Evolutionary conservation across 2,329 filamentous ascomycete species (phyloP).

Genomic region (Emericellopsis atlantica): DNA sequence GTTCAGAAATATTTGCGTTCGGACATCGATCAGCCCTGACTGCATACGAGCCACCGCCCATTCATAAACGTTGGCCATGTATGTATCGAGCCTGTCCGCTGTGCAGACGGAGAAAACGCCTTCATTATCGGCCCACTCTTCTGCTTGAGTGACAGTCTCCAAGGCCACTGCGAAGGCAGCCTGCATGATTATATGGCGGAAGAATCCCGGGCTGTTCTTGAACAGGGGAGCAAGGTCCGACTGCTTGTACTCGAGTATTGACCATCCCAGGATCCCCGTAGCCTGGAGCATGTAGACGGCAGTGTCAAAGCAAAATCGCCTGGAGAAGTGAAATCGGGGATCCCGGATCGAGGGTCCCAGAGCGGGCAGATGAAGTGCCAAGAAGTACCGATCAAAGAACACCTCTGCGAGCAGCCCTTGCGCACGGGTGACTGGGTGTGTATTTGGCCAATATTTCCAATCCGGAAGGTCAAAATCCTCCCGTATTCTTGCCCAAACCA

Average conservation of each 20-base stretch:
- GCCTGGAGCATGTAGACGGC: neutral
- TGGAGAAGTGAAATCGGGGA: slow-evolving; percentile 2
- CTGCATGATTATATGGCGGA: slow-evolving; percentile 1
- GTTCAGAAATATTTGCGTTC: neutral
- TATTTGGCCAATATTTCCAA: neutral
- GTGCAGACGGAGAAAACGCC: neutral
- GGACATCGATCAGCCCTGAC: neutral
- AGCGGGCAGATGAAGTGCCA: slow-evolving; percentile 2
- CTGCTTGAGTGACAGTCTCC: neutral
- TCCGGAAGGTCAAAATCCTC: neutral
- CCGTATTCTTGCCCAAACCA: neutral
- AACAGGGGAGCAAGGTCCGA: neutral
- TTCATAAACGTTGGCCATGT: neutral
- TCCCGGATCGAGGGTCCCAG: neutral
- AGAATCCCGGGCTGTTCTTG: neutral
- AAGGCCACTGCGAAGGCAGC: slow-evolving; percentile 1
- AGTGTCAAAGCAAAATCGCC: neutral
- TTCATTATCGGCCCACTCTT: neutral
- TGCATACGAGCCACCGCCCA: neutral
- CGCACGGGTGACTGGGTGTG: neutral
- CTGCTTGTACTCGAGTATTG: no score
- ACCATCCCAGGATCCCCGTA: neutral
- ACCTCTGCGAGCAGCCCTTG: neutral
- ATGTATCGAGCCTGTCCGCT: neutral
- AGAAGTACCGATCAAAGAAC: neutral